Conservation (phyloP, 129 eudicot genomes). For the Helianthus annuus region DNA sequence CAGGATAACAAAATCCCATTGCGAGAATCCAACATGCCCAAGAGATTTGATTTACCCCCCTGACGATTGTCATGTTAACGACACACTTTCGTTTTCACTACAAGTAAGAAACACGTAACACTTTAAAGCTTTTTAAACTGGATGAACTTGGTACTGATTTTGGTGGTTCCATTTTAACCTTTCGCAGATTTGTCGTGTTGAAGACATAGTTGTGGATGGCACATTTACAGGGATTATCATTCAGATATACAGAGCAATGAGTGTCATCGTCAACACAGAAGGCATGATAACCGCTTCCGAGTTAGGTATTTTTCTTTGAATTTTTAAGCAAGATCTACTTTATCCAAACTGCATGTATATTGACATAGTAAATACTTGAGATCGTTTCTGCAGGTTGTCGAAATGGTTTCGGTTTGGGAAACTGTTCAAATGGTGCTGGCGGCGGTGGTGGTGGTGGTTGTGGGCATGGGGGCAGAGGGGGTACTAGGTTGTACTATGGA, state of each 20-base stretch:
- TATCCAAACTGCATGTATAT: too few species aligned
- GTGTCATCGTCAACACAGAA: slow-evolving; percentile 55
- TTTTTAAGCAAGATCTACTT: too few species aligned
- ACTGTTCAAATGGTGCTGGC: slow-evolving; percentile 86
- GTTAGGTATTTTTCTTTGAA: too few species aligned
- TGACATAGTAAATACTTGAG: too few species aligned
- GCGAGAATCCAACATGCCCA: slow-evolving; percentile 23
- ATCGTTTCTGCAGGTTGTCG: too few species aligned
- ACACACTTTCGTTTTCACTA: slow-evolving; percentile 74
- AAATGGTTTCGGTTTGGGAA: slow-evolving; percentile 78
- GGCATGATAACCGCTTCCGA: slow-evolving; percentile 81
- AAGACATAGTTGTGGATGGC: slow-evolving; percentile 69
- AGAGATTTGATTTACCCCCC: slow-evolving; percentile 80
- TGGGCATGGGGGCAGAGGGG: slow-evolving; percentile 94
- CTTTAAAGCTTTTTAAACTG: background rate
- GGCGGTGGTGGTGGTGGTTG: too few species aligned
- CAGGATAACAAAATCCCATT: too few species aligned
- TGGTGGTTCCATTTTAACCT: too few species aligned
- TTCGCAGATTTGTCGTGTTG: slow-evolving; percentile 75
- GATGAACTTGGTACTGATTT: background rate
- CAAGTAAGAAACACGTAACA: slow-evolving; percentile 52
- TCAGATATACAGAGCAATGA: slow-evolving; percentile 75
- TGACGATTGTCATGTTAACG: slow-evolving; percentile 88
- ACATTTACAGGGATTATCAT: slow-evolving; percentile 67
- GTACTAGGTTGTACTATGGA: slow-evolving; percentile 74